Conservation (phyloP, 164 flowering plant genomes). For the grape (Vitis vinifera) region DNA sequence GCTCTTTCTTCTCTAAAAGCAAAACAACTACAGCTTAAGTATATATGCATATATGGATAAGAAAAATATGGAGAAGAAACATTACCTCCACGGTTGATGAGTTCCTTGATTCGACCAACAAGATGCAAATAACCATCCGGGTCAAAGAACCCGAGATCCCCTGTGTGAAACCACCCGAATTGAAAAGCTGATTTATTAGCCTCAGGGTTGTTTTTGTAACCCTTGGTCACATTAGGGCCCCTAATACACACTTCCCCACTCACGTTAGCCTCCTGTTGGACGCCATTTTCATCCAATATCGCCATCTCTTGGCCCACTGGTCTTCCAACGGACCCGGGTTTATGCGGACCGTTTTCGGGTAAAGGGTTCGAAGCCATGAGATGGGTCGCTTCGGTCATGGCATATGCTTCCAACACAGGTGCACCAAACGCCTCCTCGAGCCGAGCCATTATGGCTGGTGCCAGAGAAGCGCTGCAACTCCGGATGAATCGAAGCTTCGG, state of each 20-base stretch:
- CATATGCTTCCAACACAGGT: constrained; percentile 93
- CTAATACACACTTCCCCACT: constrained; percentile 91
- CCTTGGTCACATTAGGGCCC: constrained; percentile 83
- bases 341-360: constrained; percentile 70
- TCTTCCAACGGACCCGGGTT: constrained; percentile 85
- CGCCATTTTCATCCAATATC: constrained; percentile 66
- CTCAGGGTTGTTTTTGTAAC: constrained; percentile 85
- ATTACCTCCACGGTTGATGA: constrained; percentile 96
- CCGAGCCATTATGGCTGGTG: constrained; percentile 61
- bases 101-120: constrained; percentile 96
- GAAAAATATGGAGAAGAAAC: neutral
- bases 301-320: constrained; percentile 92
- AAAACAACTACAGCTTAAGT: too few relatives aligned
- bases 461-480: constrained; percentile 86
- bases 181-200: constrained; percentile 54
- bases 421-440: constrained; percentile 81
- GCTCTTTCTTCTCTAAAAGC: too few relatives aligned
- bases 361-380: constrained; percentile 78
- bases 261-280: constrained; percentile 27
- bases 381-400: constrained; percentile 61
- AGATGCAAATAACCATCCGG: constrained; percentile 83
- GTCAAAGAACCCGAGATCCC: constrained; percentile 81
- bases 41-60: too few relatives aligned
- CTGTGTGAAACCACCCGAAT: constrained; percentile 90
- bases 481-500: constrained; percentile 86